Base-by-base conservation (phyloP, 1,284 basidiomycete species). In the Trichosporon inkin region DNA sequence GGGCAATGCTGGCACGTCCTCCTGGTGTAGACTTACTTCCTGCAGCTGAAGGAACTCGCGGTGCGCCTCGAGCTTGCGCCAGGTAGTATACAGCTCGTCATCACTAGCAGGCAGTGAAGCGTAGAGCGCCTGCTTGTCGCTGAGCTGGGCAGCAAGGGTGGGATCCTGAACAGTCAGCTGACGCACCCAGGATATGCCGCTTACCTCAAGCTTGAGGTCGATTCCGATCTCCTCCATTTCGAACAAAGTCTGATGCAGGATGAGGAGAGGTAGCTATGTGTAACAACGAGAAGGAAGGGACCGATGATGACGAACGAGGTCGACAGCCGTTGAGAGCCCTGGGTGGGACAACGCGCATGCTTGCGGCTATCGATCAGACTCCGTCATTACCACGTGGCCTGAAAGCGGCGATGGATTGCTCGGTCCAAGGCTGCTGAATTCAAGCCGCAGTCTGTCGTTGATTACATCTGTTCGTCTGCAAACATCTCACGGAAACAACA, bases 21-120 rank as follows among this genome's bases (percentile, higher is more conserved):
- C 17, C 8, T 32, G 19, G 3, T 10, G 5, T 2, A 14, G 13
- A 70, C 74, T 59, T 19, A 79, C 90, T 79, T 96, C 92, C 77
- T 95, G 94, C 51, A 96, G 89, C 60, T 93, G 89, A 20, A 97
- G 85, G 81, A 96, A 91, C 74, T 96, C 92, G 53, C 94, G 83
- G 74, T 97, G 93, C 51, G 91, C 87, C 58, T 90, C 85, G 40
- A 97, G 86, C 73, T 92, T 92, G 83, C 94, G 93, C 86, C 91
- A 94, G 74, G 93, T 95, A 75, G 90, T 87, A 78, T 96, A 97
- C 62, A 94, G 80, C 79, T 95, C 92, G 78, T 94, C 92, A 73
- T 94, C 91, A 10, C 67, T 69, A 67, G 90, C 35, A n/a, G 79
- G 89, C 24, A 94, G 82, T 67, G 92, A 88, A 67, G 88, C 86